These are phyloP conservation scores for Boletus edulis DNA, from an alignment of 768 basidiomycete genomes.

Conservation along the genomic window DNA sequence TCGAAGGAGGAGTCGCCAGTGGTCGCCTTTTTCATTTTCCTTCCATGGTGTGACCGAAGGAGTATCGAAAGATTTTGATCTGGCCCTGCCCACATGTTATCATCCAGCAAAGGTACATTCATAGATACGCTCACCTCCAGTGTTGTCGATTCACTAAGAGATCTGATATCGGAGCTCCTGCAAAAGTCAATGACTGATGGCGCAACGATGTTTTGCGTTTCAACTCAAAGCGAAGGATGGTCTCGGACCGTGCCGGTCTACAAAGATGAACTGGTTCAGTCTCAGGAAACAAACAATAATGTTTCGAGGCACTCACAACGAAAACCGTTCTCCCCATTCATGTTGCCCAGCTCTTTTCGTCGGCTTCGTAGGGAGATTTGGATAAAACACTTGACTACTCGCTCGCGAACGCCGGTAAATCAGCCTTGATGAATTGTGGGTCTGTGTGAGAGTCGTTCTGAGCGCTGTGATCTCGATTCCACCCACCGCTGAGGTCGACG, in stretches of 20 bases:
- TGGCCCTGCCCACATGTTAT: conserved; percentile 2
- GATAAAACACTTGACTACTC: conserved; percentile 26
- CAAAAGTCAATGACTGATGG: conserved; percentile 15
- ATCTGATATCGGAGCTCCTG: conserved; percentile 15
- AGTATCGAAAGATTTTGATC: conserved; percentile 13
- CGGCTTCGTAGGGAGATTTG: conserved; percentile 12
- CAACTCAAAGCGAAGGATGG: conserved; percentile 25
- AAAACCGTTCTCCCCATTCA: conserved; percentile 23
- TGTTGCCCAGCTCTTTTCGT: conserved; percentile 19
- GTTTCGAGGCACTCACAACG: conserved; percentile 11
- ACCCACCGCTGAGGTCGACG: conserved; percentile 20
- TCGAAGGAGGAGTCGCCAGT: conserved; percentile 25
- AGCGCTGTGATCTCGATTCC: no score
- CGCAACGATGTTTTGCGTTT: conserved; percentile 18
- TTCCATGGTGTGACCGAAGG: conserved; percentile 11
- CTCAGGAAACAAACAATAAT: no score
- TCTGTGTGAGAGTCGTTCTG: background rate
- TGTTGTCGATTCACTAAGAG: conserved; percentile 10
- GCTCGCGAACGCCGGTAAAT: conserved; percentile 17
- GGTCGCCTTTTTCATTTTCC: background rate
- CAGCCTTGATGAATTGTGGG: conserved; percentile 23
- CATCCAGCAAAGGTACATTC: background rate
- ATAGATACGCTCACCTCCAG: conserved; percentile 6
- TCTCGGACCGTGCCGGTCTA: conserved; percentile 15
- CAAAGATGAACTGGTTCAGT: no score